Percentiles rank a stretch among this genome's conserved stretches.
Conservation (phyloP, 2,329 filamentous ascomycete genomes). For the Pleochaeta shiraiana region DNA sequence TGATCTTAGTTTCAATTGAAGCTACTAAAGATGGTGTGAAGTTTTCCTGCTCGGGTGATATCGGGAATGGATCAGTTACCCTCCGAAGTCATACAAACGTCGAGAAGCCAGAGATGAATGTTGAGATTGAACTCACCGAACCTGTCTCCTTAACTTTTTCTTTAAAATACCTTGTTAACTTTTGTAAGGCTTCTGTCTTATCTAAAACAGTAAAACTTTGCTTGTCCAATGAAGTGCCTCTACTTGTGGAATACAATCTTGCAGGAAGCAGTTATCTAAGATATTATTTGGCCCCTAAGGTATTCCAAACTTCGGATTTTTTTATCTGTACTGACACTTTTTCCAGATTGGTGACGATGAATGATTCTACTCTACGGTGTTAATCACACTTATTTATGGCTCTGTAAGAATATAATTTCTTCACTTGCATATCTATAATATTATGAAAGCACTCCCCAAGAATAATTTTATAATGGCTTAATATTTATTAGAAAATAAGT, state of each 20-base stretch:
- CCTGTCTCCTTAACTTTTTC: slow-evolving; percentile 92
- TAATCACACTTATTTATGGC: too few relatives aligned
- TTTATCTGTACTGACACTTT: slow-evolving; percentile 8
- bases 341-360: slow-evolving; percentile 47
- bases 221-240: slow-evolving; percentile 86
- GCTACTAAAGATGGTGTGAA: slow-evolving; percentile 94
- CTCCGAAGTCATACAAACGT: slow-evolving; percentile 74
- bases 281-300: slow-evolving; percentile 98
- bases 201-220: slow-evolving; percentile 72
- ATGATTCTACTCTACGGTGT: too few relatives aligned
- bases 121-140: slow-evolving; percentile 79
- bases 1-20: slow-evolving; percentile 78
- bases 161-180: slow-evolving; percentile 98
- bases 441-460: too few relatives aligned
- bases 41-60: slow-evolving; percentile 84
- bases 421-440: too few relatives aligned
- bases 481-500: too few relatives aligned
- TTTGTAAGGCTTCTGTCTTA: slow-evolving; percentile 89
- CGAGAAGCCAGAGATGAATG: slow-evolving; percentile 69
- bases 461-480: too few relatives aligned
- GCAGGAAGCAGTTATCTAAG: slow-evolving; percentile 70
- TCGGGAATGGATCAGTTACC: slow-evolving; percentile 85
- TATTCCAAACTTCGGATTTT: slow-evolving; percentile 18
- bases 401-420: too few relatives aligned
- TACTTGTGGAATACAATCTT: slow-evolving; percentile 80